Conservation (phyloP, 1,284 basidiomycete species). For the Trametes hirsuta region DNA sequence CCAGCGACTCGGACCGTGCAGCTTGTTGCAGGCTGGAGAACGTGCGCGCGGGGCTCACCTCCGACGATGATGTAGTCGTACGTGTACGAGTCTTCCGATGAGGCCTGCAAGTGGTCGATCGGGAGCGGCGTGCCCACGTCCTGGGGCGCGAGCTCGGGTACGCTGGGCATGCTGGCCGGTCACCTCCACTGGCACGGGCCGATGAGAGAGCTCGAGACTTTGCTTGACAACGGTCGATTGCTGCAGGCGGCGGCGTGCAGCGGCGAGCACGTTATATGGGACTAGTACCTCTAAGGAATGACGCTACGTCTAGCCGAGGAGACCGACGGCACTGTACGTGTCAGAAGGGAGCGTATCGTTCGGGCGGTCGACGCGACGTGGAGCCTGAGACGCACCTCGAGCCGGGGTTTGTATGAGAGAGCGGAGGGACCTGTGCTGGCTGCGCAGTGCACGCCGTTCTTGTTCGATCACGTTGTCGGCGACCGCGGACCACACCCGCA, state of each 20-base stretch:
- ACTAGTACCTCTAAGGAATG: no score
- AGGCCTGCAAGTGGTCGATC: background rate
- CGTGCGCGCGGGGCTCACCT: conserved; percentile 3
- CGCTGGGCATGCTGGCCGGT: background rate
- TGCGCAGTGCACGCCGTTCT: no score
- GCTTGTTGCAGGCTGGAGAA: background rate
- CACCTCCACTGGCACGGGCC: background rate
- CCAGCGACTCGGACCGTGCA: background rate
- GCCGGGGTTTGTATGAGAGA: no score
- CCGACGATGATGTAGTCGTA: conserved; percentile 32
- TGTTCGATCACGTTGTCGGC: no score
- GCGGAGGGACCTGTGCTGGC: no score
- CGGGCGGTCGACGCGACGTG: no score
- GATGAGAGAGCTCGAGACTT: background rate
- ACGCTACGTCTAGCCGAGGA: no score
- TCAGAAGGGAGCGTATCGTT: no score
- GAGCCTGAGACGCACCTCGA: no score
- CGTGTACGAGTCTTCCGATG: conserved; percentile 1
- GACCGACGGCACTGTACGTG: no score
- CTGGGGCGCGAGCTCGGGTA: conserved; percentile 4
- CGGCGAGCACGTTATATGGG: no score
- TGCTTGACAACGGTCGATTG: background rate
- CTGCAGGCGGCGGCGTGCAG: background rate
- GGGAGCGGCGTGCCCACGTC: conserved; percentile 10
- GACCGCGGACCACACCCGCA: no score